Conservation (phyloP, 306 rosid genomes). For the Arachis stenosperma region DNA sequence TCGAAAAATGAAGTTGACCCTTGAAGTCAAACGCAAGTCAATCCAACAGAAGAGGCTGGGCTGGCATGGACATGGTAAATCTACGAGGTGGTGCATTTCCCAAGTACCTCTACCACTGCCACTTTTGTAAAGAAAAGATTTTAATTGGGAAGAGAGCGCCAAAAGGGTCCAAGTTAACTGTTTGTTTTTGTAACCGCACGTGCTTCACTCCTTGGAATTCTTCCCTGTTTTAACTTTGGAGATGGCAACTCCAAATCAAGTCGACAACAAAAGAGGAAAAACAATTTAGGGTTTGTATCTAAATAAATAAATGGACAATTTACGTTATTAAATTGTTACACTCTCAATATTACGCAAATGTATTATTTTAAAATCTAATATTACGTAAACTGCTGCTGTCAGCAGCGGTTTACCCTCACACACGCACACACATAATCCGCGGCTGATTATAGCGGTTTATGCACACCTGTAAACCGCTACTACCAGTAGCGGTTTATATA, state of each 20-base stretch:
- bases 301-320: too few species aligned
- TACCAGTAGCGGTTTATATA: too few species aligned
- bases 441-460: too few species aligned
- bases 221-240: neutral
- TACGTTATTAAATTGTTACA: too few species aligned
- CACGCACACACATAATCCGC: too few species aligned
- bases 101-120: neutral
- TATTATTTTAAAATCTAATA: too few species aligned
- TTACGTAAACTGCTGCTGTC: too few species aligned
- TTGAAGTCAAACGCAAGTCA: neutral
- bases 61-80: neutral
- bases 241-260: neutral
- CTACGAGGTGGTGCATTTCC: neutral
- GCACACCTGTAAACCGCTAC: too few species aligned
- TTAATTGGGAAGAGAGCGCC: neutral
- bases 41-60: neutral
- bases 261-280: too few species aligned
- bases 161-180: neutral
- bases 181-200: neutral
- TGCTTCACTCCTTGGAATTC: neutral
- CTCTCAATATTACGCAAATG: too few species aligned
- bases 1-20: neutral
- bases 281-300: too few species aligned
- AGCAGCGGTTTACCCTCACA: too few species aligned
- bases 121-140: neutral